A percentile compares a stretch with the other conserved stretches of the same genome.
These are phyloP conservation scores for Ambrosia artemisiifolia DNA, from an alignment of 129 eudicot genomes.

Conservation along the genomic window DNA sequence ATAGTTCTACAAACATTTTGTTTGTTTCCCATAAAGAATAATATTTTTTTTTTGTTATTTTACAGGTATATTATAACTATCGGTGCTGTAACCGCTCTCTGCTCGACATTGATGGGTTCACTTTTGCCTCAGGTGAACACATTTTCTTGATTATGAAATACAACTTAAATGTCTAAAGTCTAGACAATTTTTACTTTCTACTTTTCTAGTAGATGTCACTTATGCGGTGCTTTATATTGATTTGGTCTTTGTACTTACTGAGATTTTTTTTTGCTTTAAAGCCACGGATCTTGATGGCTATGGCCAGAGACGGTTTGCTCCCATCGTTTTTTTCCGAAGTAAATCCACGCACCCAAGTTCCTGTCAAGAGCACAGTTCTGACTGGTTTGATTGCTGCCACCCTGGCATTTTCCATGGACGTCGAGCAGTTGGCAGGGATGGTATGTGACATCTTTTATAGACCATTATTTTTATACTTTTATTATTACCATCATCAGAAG, in stretches of 20 bases:
- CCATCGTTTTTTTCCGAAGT: constrained; percentile 90
- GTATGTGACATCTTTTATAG: constrained; percentile 38
- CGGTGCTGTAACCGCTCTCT: constrained; percentile 90
- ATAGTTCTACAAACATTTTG: background rate
- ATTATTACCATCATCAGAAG: background rate
- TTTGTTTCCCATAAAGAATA: background rate
- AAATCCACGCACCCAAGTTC: constrained; percentile 69
- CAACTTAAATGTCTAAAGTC: constrained; percentile 2
- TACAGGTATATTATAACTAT: constrained; percentile 72
- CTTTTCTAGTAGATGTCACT: background rate
- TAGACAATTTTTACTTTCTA: background rate
- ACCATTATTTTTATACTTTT: background rate
- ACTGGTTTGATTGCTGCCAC: constrained; percentile 77
- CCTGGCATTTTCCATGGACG: constrained; percentile 84
- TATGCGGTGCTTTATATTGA: background rate
- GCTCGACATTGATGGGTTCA: constrained; percentile 91
- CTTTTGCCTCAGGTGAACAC: constrained; percentile 85
- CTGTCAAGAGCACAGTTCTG: constrained; percentile 71
- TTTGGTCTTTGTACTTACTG: background rate
- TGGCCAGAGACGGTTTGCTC: constrained; percentile 97
- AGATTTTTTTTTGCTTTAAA: constrained; percentile 31
- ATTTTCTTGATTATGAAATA: background rate
- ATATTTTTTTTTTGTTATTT: constrained; percentile 4
- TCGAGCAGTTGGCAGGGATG: constrained; percentile 96
- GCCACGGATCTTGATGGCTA: constrained; percentile 98